phyloP scores from a whole-genome alignment of 345 rosid species.

The Eucalyptus sideroxylon region DNA sequence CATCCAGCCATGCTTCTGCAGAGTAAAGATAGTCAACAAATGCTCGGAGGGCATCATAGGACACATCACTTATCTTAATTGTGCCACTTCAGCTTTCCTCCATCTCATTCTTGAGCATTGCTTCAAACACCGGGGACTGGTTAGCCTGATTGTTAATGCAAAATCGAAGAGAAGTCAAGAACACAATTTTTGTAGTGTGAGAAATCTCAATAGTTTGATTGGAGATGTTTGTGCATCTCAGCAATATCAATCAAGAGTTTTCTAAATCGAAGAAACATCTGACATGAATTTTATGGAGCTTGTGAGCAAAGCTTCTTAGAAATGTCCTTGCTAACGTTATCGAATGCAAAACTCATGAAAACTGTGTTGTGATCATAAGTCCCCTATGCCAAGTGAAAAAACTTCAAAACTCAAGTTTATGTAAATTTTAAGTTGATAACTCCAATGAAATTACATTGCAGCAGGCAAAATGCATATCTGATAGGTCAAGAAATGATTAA shows the following conservation, averaged over 20 bases:
- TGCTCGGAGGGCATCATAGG: conserved; percentile 51
- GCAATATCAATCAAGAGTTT: neutral
- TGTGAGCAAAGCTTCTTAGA: neutral
- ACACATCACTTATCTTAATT: conserved; percentile 55
- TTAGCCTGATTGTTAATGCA: conserved; percentile 24
- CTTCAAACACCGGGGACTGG: conserved; percentile 74
- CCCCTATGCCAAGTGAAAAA: neutral
- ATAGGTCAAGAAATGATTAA: neutral
- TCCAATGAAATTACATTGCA: neutral
- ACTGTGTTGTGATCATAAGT: neutral
- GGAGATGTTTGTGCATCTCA: neutral
- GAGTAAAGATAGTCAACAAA: conserved; percentile 47
- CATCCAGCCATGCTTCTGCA: conserved; percentile 45
- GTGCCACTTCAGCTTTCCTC: conserved; percentile 73
- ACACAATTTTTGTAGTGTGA: neutral
- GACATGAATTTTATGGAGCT: neutral
- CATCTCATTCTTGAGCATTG: conserved; percentile 88
- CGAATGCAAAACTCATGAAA: neutral
- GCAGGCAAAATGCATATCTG: neutral
- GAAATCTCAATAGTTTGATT: neutral
- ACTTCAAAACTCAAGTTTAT: neutral
- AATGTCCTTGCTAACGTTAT: neutral
- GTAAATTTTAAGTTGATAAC: neutral
- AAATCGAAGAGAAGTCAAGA: neutral
- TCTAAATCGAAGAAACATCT: neutral